Evolutionary conservation across 2,329 filamentous ascomycete species (phyloP).

Genomic region (Penicillium decumbens): DNA sequence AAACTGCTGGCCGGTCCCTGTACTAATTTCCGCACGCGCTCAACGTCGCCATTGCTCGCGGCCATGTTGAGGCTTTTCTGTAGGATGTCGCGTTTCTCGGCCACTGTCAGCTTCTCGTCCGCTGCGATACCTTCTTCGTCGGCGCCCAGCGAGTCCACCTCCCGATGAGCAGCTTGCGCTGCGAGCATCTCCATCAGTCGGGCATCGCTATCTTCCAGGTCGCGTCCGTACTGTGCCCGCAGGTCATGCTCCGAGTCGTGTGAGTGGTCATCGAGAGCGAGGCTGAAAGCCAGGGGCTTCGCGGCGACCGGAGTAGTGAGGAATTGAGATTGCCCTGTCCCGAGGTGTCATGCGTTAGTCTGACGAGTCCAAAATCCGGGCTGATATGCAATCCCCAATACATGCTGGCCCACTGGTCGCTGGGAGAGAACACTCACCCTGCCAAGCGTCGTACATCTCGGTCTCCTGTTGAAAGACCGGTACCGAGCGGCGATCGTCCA

Average conservation of each 20-base stretch:
- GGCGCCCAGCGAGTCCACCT: constrained; percentile 62
- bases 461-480: constrained; percentile 72
- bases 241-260: constrained; percentile 58
- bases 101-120: constrained; percentile 66
- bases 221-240: constrained; percentile 33
- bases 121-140: constrained; percentile 75
- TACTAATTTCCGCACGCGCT: constrained; percentile 71
- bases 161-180: constrained; percentile 80
- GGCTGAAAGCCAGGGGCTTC: constrained; percentile 78
- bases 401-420: not conserved
- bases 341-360: constrained; percentile 5
- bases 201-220: constrained; percentile 70
- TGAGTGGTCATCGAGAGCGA: constrained; percentile 72
- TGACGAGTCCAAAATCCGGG: not conserved
- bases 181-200: constrained; percentile 94
- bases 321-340: constrained; percentile 86
- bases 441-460: constrained; percentile 98
- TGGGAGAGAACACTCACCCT: constrained; percentile 57
- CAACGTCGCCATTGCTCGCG: constrained; percentile 89
- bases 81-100: constrained; percentile 73
- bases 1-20: constrained; percentile 67
- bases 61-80: constrained; percentile 92
- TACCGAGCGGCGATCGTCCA: constrained; percentile 76
- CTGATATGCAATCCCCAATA: constrained; percentile 3
- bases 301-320: constrained; percentile 79